phyloP scores from a whole-genome alignment of 2,329 filamentous ascomycete species.

The Chaetomium olivaceum region DNA sequence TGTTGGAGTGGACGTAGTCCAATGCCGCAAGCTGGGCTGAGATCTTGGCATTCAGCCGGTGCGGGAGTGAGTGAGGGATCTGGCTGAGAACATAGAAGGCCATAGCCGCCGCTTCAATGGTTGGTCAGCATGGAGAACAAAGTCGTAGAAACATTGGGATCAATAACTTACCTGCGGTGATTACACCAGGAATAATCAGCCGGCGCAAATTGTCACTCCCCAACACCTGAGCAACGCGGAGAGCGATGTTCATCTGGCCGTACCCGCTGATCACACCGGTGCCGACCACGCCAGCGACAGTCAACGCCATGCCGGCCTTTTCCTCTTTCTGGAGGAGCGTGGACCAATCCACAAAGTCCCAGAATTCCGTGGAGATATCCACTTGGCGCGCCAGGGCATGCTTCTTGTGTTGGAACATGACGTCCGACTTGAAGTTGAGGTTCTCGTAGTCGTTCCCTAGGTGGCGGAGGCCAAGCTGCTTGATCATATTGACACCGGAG shows the following conservation, averaged over 20 bases:
- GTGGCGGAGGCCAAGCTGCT: slow-evolving; percentile 83
- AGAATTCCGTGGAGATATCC: slow-evolving; percentile 81
- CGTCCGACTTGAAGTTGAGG: slow-evolving; percentile 83
- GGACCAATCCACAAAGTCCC: slow-evolving; percentile 89
- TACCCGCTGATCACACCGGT: slow-evolving; percentile 78
- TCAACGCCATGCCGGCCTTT: slow-evolving; percentile 95
- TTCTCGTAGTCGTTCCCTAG: slow-evolving; percentile 84
- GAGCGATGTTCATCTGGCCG: slow-evolving; percentile 84
- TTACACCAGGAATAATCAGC: slow-evolving; percentile 76
- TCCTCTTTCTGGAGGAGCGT: slow-evolving; percentile 86
- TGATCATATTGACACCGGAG: slow-evolving; percentile 80
- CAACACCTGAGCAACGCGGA: slow-evolving; percentile 78
- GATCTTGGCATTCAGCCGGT: slow-evolving; percentile 82
- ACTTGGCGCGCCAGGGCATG: slow-evolving; percentile 83
- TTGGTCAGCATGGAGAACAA: slow-evolving; percentile 38
- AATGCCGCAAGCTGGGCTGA: slow-evolving; percentile 75
- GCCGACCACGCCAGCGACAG: slow-evolving; percentile 82
- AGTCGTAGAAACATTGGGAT: slow-evolving; percentile 18
- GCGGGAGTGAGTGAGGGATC: slow-evolving; percentile 85
- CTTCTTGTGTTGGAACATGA: slow-evolving; percentile 87
- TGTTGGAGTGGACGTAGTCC: slow-evolving; percentile 91
- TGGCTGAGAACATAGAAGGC: slow-evolving; percentile 80
- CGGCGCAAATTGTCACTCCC: slow-evolving; percentile 78
- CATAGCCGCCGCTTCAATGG: slow-evolving; percentile 64
- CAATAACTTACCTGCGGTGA: slow-evolving; percentile 70